These are phyloP conservation scores for Clavispora vitiphila DNA, from an alignment of 805 yeast genomes.

Conservation along the genomic window DNA sequence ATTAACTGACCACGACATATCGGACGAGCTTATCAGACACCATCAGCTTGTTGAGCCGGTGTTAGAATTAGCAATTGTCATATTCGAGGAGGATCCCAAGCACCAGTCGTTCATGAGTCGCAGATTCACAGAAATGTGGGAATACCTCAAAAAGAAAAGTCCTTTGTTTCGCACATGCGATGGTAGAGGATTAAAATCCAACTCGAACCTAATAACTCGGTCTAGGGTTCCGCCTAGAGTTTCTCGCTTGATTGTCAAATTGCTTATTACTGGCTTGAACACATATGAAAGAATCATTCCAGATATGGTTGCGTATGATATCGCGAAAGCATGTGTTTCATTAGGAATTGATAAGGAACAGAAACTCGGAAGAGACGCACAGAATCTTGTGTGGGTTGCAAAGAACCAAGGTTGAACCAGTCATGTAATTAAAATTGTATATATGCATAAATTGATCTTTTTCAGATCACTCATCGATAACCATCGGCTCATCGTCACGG, in stretches of 20 bases:
- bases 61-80: constrained; percentile 22
- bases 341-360: constrained; percentile 22
- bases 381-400: constrained; percentile 29
- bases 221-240: constrained; percentile 12
- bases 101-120: constrained; percentile 45
- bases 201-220: background rate
- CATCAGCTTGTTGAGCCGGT: constrained; percentile 22
- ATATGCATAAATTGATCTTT: background rate
- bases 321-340: constrained; percentile 26
- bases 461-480: constrained; percentile 4
- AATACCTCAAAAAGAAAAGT: constrained; percentile 10
- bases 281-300: constrained; percentile 39
- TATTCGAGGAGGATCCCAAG: constrained; percentile 26
- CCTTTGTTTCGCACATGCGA: background rate
- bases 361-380: constrained; percentile 19
- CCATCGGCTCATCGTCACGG: constrained; percentile 8
- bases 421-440: constrained; percentile 10
- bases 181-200: background rate
- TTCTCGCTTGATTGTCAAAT: constrained; percentile 20
- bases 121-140: constrained; percentile 47
- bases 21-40: background rate
- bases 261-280: constrained; percentile 31
- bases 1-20: constrained; percentile 9
- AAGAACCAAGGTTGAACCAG: constrained; percentile 6
- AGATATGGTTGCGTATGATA: constrained; percentile 31